Base-by-base conservation (phyloP, 768 basidiomycete species). In the Mrakia hoshinonis region DNA sequence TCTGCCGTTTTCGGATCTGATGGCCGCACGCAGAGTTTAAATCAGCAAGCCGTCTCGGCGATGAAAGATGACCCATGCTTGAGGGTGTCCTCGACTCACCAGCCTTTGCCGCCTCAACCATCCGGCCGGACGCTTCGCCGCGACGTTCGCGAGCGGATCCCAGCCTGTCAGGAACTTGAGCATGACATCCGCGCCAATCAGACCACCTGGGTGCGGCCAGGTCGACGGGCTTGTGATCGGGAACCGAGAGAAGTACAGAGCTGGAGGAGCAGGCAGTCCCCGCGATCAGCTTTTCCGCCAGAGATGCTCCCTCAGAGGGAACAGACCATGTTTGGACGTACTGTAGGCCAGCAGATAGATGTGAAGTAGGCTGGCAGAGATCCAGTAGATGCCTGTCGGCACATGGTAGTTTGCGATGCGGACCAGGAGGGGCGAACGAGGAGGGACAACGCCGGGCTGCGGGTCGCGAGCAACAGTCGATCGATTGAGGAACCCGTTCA, bases 151-250 rank as follows among this genome's bases (percentile, higher is more conserved):
- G 24, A 89, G 89, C 15, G 91, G 92, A 77, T 95, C 87, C 92
- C 92, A 95, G 1, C 84, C 85, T 0, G 86, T 86, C 88, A 92
- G 94, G 7, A 88, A 76, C 20, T 92, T 76, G 24, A 91, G 91
- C 20, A 85, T 13, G 0, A 87, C 54, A 36, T 82, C 79, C 24
- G 54, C 4, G 29, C 29, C 54, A 22, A 82, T 36, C 2, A 89
- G 86, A 5, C 70, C 31, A 6, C 64, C 62, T 51, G 43, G 24
- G 51, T 66, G 61, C 2, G 12, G 9, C 54, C 29, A 24, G 13
- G 4, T 18, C 5, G 9, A 0, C 3, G 54, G 6, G 1, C 4
- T 6, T 4, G 54, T 10, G 54, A 6, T 12, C 4, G 54, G 54
- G 34, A 31, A 18, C 1, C 54, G 54, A 0, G 54, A 26, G 15